A percentile compares a stretch with the other conserved stretches of the same genome.
phyloP scores from a whole-genome alignment of 2,329 filamentous ascomycete genomes.

The Mycogone perniciosa region DNA sequence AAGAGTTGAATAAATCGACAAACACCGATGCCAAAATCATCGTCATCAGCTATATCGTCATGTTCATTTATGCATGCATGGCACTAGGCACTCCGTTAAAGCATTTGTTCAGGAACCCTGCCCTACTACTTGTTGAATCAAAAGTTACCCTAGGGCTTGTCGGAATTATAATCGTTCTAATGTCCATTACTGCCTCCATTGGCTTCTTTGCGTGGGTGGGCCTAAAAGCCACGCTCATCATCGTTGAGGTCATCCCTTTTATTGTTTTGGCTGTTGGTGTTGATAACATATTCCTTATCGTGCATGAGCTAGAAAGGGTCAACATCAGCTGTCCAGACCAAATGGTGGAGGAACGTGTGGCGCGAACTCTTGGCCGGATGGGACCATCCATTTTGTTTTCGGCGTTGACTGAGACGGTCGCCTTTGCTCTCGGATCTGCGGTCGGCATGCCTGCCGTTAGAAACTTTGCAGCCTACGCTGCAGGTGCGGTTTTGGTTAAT shows the following conservation, averaged over 20 bases:
- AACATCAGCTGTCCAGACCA: conserved; percentile 89
- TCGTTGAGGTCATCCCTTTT: conserved; percentile 97
- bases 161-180: conserved; percentile 90
- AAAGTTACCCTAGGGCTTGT: conserved; percentile 95
- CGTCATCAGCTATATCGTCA: conserved; percentile 92
- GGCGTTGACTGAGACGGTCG: conserved; percentile 87
- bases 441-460: conserved; percentile 97
- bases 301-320: conserved; percentile 94
- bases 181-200: conserved; percentile 95
- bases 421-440: conserved; percentile 85
- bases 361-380: conserved; percentile 87
- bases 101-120: conserved; percentile 74
- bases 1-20: conserved; percentile 95
- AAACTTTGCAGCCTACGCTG: conserved; percentile 95
- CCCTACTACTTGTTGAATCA: conserved; percentile 82
- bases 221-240: conserved; percentile 93
- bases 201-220: conserved; percentile 88
- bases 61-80: conserved; percentile 95
- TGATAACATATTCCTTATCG: conserved; percentile 97
- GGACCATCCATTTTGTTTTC: conserved; percentile 94
- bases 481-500: conserved; percentile 94
- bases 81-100: conserved; percentile 80
- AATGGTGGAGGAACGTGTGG: conserved; percentile 76
- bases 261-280: conserved; percentile 94
- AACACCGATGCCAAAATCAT: conserved; percentile 98